Base-by-base conservation (phyloP, 2,329 filamentous ascomycete species). In the Purpureocillium lavendulum region DNA sequence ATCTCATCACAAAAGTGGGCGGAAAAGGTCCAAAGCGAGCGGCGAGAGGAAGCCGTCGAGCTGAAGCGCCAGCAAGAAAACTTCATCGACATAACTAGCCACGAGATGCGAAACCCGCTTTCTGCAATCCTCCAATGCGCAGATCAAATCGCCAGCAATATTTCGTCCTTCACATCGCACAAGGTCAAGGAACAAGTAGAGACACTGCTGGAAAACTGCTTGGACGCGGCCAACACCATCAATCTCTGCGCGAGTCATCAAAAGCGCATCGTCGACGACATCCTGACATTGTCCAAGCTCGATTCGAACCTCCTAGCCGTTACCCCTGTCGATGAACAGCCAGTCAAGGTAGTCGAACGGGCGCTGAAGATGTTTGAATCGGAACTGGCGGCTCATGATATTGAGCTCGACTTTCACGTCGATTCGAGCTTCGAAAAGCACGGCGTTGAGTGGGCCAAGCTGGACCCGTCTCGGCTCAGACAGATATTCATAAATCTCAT, bases 1-100 rank as follows among this genome's bases (percentile, higher is more conserved):
- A 94, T 94, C 47, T 87, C 83, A 14, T 77, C 84, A 39, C 85
- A 92, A 56, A 94, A 94, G 57, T 82, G 82, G 70, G 86, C 87
- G 1, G 87, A 94, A 58, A 80, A 82, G 35, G 78, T 87, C 28
- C 85, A 94, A 58, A 86, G 76, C 50, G 73, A 80, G 33, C 79
- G 85, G 42, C 82, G 85, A 52, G 77, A 89, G 52, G 86, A 92
- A 56, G 87, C 86, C 0, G 77, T 89, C 2, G 83, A 90, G 55
- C 70, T 88, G 44, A 92, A 92, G 58, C 70, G 77, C 17, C 79
- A 84, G 45, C 75, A 80, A 48, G 75, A 79, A 49, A 84, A 84
- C 47, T 84, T 84, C 51, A 84, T 85, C 47, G 81, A 85, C 51
- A 84, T 84, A 40, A 84, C 80, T 3, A 81, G 74, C 45, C 82